Evolutionary conservation across 768 basidiomycete species (phyloP), one percentile per base, ranked within the genome.

Genomic region (Xanthoconium purpureum): DNA sequence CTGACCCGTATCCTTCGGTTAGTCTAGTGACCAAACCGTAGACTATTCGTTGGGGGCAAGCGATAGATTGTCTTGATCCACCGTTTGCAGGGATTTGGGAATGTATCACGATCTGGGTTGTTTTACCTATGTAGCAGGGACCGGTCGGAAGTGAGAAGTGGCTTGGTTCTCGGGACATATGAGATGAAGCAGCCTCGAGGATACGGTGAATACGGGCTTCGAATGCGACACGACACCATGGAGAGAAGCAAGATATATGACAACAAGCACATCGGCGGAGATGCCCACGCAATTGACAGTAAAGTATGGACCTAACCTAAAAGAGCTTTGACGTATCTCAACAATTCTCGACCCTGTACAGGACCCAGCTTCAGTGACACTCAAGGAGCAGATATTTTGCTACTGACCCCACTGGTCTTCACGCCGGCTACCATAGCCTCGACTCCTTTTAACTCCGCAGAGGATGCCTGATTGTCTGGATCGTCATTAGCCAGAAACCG

Each of bases 361-460:
- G 58, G 42, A 28, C 40, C 8, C 20, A 38, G 32, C 37, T 12
- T 63, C 15, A 62, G 52, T 42, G n/a, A 52, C 29, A 33, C 53
- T 29, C 50, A 54, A 63, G 30, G 60, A 32, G 51, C 18, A 58
- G 32, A 52, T 29, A 6, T 42, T 7, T 51, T 9, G 30, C 30
- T 45, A 80, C 86, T 63, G 67, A 91, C 89, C 61, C 91, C 91
- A 50, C 77, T 79, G 43, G 70, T 78, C 72, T 94, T 94, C 6
- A 92, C 91, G 6, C 81, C 84, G 14, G 81, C 79, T 6, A 93
- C 82, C 87, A 94, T 90, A 33, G 84, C 84, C 58, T 84, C 84
- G 35, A 91, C 85, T 17, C 75, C 73, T 58, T 77, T 73, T 28
- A 76, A 63, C 28, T 79, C 77, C 13, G 66, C 56, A 36, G 62